Conservation (phyloP, 495 filamentous ascomycete genomes). For the Hypoxylon fragiforme region DNA sequence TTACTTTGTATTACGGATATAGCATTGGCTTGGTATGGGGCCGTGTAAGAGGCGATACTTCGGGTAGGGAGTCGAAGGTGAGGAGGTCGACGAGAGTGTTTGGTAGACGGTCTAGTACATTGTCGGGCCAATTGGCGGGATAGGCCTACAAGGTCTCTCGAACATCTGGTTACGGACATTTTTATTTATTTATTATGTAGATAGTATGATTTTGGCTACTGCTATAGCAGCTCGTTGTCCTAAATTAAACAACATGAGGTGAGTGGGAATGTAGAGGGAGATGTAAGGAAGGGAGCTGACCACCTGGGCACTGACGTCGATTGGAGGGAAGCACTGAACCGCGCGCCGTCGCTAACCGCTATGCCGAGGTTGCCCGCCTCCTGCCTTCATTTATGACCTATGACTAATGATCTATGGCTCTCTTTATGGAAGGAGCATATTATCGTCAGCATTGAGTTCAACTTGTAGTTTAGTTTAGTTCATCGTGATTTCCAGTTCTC, state of each 20-base stretch:
- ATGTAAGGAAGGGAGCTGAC: background rate
- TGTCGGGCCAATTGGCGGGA: slow-evolving; percentile 49
- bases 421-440: too few species aligned
- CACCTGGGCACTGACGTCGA: slow-evolving; percentile 24
- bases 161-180: slow-evolving; percentile 44
- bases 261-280: slow-evolving; percentile 4
- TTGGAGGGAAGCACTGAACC: slow-evolving; percentile 7
- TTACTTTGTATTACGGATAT: slow-evolving; percentile 77
- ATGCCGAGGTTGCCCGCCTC: slow-evolving; percentile 19
- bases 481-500: too few species aligned
- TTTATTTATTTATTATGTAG: slow-evolving; percentile 1
- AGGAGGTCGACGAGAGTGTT: slow-evolving; percentile 28
- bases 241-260: slow-evolving; percentile 7
- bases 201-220: slow-evolving; percentile 15
- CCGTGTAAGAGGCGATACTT: slow-evolving; percentile 62
- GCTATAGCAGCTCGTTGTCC: slow-evolving; percentile 1
- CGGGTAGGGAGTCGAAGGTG: slow-evolving; percentile 34
- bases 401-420: slow-evolving; percentile 40
- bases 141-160: slow-evolving; percentile 41
- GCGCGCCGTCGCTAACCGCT: slow-evolving; percentile 27
- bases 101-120: slow-evolving; percentile 30
- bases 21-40: slow-evolving; percentile 68
- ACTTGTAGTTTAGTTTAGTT: too few species aligned
- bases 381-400: too few species aligned
- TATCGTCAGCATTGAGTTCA: too few species aligned